Evolutionary conservation across 148 eudicot genomes (phyloP).

Genomic region (Camellia sinensis): DNA sequence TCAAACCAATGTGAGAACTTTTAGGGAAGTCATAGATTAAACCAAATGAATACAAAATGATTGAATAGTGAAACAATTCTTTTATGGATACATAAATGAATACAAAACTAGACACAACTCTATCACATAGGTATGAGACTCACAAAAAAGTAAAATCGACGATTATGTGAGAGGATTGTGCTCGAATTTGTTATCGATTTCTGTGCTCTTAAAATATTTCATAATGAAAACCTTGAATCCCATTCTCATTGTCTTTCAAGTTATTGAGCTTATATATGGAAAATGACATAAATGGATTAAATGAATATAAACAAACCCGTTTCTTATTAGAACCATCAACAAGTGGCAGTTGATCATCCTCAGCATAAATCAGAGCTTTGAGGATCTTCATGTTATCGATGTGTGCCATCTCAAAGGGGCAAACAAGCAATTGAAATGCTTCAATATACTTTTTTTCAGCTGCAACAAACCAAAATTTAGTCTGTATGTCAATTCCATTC

Average conservation of each 20-base stretch:
- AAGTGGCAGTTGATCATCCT: constrained; percentile 63
- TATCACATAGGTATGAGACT: no score
- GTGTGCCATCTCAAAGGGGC: constrained; percentile 54
- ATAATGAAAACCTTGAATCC: no score
- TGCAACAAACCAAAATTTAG: constrained; percentile 18
- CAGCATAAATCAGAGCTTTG: constrained; percentile 39
- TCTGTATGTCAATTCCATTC: background rate
- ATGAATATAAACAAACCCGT: constrained; percentile 33
- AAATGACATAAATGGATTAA: background rate
- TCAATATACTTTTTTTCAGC: constrained; percentile 61
- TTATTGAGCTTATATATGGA: background rate
- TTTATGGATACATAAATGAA: no score
- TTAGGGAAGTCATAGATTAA: no score
- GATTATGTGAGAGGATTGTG: no score
- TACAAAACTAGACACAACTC: no score
- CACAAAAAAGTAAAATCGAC: no score
- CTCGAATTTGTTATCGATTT: no score
- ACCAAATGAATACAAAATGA: no score
- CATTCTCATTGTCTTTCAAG: no score
- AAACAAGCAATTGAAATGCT: constrained; percentile 44
- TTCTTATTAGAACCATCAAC: constrained; percentile 46
- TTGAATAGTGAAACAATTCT: no score
- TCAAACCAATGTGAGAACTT: background rate
- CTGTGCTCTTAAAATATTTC: no score
- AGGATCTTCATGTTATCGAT: constrained; percentile 65